Base-by-base conservation (phyloP, 768 basidiomycete genomes). In the Candolleomyces aberdarensis region DNA sequence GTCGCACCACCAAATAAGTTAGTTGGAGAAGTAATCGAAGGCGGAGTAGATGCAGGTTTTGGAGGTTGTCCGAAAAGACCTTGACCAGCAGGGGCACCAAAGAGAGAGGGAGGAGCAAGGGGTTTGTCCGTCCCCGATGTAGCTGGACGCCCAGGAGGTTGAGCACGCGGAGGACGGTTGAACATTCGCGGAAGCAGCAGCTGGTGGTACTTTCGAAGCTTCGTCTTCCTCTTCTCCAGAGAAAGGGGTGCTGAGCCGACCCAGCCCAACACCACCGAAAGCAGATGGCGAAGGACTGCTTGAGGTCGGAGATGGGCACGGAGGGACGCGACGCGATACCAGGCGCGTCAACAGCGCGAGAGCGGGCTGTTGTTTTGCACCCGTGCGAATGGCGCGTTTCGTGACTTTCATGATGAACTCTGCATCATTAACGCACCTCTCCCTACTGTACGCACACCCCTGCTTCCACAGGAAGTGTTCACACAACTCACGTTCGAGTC, bases 201-300 rank as follows among this genome's bases (percentile, higher is more conserved):
- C 57, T 41, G 56, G 63, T 26, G 71, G 68, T 29, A 66, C 63
- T 50, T 74, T 76, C 32, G 72, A 72, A 11, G 76, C 78, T 39
- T 80, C 79, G 13, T 75, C 76, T 9, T 83, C 83, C 15, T 81
- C 81, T 11, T 73, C 74, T 5, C 65, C 75, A 63, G 77, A 83
- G 58, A 75, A 75, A 56, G 85, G 75, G 5, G 79, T 76, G 59
- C 81, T 86, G 1, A 85, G 85, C 43, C 88, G 78, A 19, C 85
- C 84, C 17, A 82, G 69, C 22, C 80, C 79, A 36, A 86, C 69
- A 3, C 77, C 36, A 36, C 36, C 72, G 20, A 83, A 78, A 1
- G 77, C 64, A n/a, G 75, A 60, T 9, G 67, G 52, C 3, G 75
- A 61, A 19, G 81, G 67, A n/a, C 78, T 69, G 9, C 73, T 65